Evolutionary conservation across 352 stramenopile species (phyloP), one percentile per base, ranked within the genome.

Genomic region (Phytophthora sp.): DNA sequence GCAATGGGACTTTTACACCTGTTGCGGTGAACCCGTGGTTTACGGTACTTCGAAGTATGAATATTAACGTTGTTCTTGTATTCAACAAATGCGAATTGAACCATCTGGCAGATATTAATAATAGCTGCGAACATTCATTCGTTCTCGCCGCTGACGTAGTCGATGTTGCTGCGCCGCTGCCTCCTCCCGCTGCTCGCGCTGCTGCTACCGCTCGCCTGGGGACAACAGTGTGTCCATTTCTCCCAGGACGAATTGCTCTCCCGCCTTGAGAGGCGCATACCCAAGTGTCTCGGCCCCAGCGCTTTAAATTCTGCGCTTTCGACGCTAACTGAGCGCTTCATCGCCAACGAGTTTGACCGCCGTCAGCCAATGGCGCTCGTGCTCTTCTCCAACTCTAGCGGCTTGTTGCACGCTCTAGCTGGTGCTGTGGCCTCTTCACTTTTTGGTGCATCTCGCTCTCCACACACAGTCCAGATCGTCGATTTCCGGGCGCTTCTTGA

Each of bases 331-430:
- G 75, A 86, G 44, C 68, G 62, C 23, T 77, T 91, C 26, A 49
- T 66, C 26, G 50, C 71, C 26, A 89, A 89, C 41, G 82, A 89
- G 51, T 87, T 86, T 35, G 79, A 89, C 65, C 69, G 64, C 11
- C 67, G 70, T 20, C 65, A 74, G 24, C 83, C 83, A 4, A 66
- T 91, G 53, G 77, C 83, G 31, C 63, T 91, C 20, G 69, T 79
- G 33, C 41, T 76, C 7, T 83, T 91, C 61, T 88, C 80, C 18
- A 84, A 85, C 38, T 81, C 75, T 18, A 73, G 71, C 15, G 31
- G 52, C 6, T 13, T 73, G 20, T 49, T 86, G 38, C 56, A 72
- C 35, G 55, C 71, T 4, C 52, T 85, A 27, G 68, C 69, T 18
- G 66, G 68, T 36, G 61, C 73, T 12, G 45, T 88, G 2, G 73